Conservation (phyloP, 1,139 yeast genomes). For the Barnettozyma hawaiiensis region DNA sequence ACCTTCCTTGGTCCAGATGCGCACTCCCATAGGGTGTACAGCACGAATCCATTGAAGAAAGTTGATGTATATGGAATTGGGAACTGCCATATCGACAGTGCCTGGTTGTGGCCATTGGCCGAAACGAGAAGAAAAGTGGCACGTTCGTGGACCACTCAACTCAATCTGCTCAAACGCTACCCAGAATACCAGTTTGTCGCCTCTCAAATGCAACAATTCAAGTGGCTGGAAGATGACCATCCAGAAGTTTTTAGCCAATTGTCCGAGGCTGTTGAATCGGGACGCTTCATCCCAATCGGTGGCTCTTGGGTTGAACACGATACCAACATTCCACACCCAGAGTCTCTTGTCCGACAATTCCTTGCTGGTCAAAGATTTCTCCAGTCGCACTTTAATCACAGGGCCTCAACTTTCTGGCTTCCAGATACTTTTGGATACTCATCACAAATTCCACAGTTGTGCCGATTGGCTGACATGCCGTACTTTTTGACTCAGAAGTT, state of each 20-base stretch:
- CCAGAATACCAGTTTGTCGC: conserved; percentile 95
- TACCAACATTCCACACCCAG: conserved; percentile 91
- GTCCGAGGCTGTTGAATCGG: conserved; percentile 59
- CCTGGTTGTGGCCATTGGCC: conserved; percentile 98
- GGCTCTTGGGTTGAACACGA: conserved; percentile 99
- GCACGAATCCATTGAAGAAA: conserved; percentile 29
- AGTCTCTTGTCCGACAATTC: conserved; percentile 82
- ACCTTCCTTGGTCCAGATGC: conserved; percentile 58
- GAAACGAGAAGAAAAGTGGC: conserved; percentile 89
- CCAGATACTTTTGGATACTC: conserved; percentile 98
- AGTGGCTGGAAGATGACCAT: conserved; percentile 83
- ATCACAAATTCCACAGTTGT: conserved; percentile 90
- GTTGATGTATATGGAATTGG: conserved; percentile 76
- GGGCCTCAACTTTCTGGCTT: conserved; percentile 79
- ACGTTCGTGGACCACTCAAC: conserved; percentile 92
- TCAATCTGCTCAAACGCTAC: conserved; percentile 74
- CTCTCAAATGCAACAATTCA: conserved; percentile 92
- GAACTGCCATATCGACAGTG: conserved; percentile 95
- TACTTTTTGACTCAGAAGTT: conserved; percentile 88
- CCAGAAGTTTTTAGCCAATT: conserved; percentile 63
- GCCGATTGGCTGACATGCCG: conserved; percentile 77
- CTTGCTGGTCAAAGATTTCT: conserved; percentile 85
- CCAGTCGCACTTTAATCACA: conserved; percentile 67
- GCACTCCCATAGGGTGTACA: conserved; percentile 56
- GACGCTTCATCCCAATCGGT: conserved; percentile 84